A percentile compares a stretch with the other conserved stretches of the same genome.
Conservation (phyloP, 1,284 basidiomycete species). For the Pseudozyma pruni region DNA sequence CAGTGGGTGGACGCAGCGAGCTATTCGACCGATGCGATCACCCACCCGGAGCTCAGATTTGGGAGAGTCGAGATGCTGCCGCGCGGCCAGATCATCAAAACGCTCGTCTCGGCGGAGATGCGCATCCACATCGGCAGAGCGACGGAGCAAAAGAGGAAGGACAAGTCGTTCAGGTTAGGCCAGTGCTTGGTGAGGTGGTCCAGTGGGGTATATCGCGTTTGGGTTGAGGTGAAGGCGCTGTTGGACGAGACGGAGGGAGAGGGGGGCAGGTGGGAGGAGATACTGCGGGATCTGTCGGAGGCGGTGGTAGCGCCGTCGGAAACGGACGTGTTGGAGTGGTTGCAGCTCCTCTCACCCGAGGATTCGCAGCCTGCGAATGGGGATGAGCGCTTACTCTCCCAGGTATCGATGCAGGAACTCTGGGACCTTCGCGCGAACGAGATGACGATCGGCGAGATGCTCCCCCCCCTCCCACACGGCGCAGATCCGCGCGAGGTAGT, state of each 20-base stretch:
- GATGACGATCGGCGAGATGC: not conserved
- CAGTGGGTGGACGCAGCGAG: slow-evolving; percentile 9
- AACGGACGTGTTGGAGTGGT: slow-evolving; percentile 27
- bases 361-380: no score
- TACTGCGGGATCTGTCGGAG: slow-evolving; percentile 9
- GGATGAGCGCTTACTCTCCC: not conserved
- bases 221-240: no score
- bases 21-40: slow-evolving; percentile 37
- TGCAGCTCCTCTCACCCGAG: slow-evolving; percentile 3
- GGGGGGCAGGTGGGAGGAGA: not conserved
- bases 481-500: not conserved
- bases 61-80: slow-evolving; percentile 6
- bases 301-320: slow-evolving; percentile 3
- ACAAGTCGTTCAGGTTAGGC: no score
- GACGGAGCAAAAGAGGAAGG: no score
- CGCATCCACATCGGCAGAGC: no score
- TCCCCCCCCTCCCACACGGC: not conserved
- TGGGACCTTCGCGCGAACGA: not conserved
- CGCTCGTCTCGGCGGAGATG: slow-evolving; percentile 28
- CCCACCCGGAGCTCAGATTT: not conserved
- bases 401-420: slow-evolving; percentile 1
- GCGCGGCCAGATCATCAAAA: slow-evolving; percentile 29
- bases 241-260: not conserved
- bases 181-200: no score
- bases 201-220: no score